Conservation (phyloP, 345 rosid genomes). For the Kernera saxatilis region DNA sequence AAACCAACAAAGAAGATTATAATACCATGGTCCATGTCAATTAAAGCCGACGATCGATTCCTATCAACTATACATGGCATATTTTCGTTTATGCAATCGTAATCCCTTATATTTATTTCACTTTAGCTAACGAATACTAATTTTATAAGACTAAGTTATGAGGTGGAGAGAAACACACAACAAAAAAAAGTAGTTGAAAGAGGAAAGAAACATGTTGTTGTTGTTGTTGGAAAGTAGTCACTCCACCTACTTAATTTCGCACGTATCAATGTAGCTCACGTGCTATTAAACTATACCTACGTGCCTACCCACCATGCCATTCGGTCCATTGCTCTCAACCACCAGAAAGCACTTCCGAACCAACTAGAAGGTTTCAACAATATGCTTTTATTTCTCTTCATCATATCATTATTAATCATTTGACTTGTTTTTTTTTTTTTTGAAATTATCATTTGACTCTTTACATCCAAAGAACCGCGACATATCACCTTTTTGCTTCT, state of each 20-base stretch:
- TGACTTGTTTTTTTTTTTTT: too few species aligned
- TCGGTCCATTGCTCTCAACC: conserved; percentile 16
- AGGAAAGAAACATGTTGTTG: conserved; percentile 21
- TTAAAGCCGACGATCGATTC: not conserved
- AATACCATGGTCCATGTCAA: not conserved
- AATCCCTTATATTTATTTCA: not conserved
- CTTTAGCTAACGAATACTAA: not conserved
- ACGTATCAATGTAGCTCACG: conserved; percentile 13
- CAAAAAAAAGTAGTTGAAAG: conserved; percentile 11
- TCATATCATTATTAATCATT: not conserved
- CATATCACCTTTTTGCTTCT: not conserved
- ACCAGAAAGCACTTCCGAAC: conserved; percentile 19
- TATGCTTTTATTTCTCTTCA: not conserved
- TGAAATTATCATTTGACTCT: too few species aligned
- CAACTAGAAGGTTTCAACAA: not conserved
- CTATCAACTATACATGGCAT: not conserved
- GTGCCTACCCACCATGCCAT: not conserved
- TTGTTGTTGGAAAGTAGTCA: conserved; percentile 11
- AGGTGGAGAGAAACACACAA: conserved; percentile 18
- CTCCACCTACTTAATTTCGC: conserved; percentile 20
- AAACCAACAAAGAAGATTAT: not conserved
- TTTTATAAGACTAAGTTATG: not conserved
- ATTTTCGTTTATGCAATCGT: not conserved
- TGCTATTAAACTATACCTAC: conserved; percentile 2
- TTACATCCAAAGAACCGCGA: not conserved